Conservation (phyloP, 2,329 filamentous ascomycete species). For the Monascus ruber region DNA sequence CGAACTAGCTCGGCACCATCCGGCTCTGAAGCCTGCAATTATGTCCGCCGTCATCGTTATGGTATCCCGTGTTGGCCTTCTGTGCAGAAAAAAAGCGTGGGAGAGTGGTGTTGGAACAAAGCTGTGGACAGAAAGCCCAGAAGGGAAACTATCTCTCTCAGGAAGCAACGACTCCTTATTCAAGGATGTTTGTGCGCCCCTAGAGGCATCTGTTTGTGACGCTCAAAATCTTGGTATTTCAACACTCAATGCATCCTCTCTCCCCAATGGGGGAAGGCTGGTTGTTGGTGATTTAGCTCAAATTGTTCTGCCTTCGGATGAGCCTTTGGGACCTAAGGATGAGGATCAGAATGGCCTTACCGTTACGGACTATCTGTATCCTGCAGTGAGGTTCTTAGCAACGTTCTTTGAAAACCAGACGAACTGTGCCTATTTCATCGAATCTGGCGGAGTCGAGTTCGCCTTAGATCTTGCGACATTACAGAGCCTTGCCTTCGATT, state of each 20-base stretch:
- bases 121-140: conserved; percentile 52
- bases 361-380: conserved; percentile 61
- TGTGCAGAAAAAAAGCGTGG: conserved; percentile 60
- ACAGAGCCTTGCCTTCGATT: conserved; percentile 65
- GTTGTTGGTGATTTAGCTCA: conserved; percentile 17
- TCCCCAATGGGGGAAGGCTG: conserved; percentile 29
- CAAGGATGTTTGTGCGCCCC: conserved; percentile 22
- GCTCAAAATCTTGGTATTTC: conserved; percentile 15
- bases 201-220: conserved; percentile 13
- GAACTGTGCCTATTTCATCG: conserved; percentile 63
- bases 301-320: conserved; percentile 14
- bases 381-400: conserved; percentile 63
- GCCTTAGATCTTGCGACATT: conserved; percentile 75
- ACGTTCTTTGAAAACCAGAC: conserved; percentile 65
- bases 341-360: conserved; percentile 40
- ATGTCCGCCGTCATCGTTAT: conserved; percentile 79
- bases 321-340: conserved; percentile 35
- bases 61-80: conserved; percentile 66
- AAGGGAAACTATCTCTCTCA: conserved; percentile 50
- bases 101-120: conserved; percentile 66
- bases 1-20: conserved; percentile 88
- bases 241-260: conserved; percentile 14
- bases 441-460: conserved; percentile 68
- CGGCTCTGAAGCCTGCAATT: conserved; percentile 66
- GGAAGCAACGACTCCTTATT: conserved; percentile 36